phyloP scores from a whole-genome alignment of 2,329 filamentous ascomycete genomes.

The Plenodomus tracheiphilus region DNA sequence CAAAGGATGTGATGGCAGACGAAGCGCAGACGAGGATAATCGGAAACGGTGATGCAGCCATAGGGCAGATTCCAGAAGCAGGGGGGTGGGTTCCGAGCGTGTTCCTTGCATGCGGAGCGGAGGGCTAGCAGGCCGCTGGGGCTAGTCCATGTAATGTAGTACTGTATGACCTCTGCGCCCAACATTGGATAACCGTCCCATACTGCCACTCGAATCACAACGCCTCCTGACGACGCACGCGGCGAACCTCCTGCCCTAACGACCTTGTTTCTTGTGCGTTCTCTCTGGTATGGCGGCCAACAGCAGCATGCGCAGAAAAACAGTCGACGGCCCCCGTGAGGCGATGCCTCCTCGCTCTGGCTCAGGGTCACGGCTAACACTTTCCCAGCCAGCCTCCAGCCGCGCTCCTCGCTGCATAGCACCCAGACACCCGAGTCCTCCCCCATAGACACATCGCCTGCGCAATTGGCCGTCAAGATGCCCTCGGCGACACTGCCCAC shows the following conservation, averaged over 20 bases:
- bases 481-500: constrained; percentile 14
- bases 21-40: too few relatives aligned
- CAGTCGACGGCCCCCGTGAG: constrained; percentile 28
- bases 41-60: neutral
- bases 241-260: neutral
- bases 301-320: constrained; percentile 28
- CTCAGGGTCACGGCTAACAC: neutral
- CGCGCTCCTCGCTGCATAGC: constrained; percentile 27
- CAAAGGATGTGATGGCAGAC: too few relatives aligned
- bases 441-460: constrained; percentile 33
- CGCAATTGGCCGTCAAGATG: constrained; percentile 29
- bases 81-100: neutral
- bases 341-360: neutral
- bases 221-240: constrained; percentile 15
- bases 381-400: constrained; percentile 21
- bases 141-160: neutral
- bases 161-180: constrained; percentile 4
- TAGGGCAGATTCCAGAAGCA: neutral
- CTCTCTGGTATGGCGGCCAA: constrained; percentile 27
- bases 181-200: constrained; percentile 3
- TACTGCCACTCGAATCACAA: neutral
- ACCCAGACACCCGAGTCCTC: constrained; percentile 34
- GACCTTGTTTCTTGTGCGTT: neutral
- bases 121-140: neutral
- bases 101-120: neutral